These are phyloP conservation scores for Plantago elongata DNA, from an alignment of 257 asterid genomes.

Conservation along the genomic window DNA sequence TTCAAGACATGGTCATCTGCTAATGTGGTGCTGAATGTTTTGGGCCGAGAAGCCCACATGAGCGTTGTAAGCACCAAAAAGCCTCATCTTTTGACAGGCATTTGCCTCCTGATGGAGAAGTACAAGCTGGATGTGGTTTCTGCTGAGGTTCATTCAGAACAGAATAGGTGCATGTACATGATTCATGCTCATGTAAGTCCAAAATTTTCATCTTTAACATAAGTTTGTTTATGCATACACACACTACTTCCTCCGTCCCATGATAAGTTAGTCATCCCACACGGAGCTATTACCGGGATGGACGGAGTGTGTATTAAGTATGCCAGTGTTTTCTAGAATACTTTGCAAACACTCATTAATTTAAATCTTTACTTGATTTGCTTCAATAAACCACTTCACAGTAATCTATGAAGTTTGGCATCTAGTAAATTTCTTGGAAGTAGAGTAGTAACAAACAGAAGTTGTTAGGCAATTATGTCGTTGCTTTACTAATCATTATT, in stretches of 20 bases:
- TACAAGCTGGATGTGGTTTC: constrained; percentile 45
- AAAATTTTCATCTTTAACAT: background rate
- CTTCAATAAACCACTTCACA: no score
- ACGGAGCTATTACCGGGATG: no score
- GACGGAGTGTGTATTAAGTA: no score
- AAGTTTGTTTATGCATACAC: no score
- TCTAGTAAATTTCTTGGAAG: no score
- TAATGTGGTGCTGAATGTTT: constrained; percentile 37
- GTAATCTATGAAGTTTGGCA: no score
- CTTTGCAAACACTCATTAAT: no score
- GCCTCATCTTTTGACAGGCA: constrained; percentile 36
- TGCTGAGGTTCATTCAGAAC: constrained; percentile 39
- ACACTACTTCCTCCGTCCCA: no score
- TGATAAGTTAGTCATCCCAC: no score
- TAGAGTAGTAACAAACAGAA: no score
- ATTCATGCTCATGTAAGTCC: constrained; percentile 50
- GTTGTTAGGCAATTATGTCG: background rate
- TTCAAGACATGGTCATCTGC: constrained; percentile 59
- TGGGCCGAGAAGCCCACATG: constrained; percentile 58
- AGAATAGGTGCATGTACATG: constrained; percentile 38
- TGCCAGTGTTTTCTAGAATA: no score
- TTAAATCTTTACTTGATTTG: no score
- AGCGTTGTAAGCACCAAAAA: constrained; percentile 40
- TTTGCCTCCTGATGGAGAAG: constrained; percentile 53
- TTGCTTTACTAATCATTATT: background rate